Percentiles rank a stretch among this genome's conserved stretches.
Evolutionary conservation across 2,329 filamentous ascomycete species (phyloP).

Genomic region (Xylaria sp.): DNA sequence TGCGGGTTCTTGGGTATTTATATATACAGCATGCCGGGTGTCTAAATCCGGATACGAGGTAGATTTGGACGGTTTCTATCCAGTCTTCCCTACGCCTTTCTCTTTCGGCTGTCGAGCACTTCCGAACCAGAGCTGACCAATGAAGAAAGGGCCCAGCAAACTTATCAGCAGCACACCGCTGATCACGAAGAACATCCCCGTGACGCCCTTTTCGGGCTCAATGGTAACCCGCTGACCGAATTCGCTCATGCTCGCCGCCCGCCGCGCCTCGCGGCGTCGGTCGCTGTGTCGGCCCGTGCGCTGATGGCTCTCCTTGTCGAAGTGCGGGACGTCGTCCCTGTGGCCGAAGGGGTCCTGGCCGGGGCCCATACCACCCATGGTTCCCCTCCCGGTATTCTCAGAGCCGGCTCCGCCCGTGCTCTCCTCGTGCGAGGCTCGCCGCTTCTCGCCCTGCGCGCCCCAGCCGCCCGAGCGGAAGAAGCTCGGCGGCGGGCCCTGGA

Average conservation of each 20-base stretch:
- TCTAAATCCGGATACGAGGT: not conserved
- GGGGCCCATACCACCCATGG: slow-evolving; percentile 65
- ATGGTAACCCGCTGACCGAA: slow-evolving; percentile 44
- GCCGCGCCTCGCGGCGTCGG: slow-evolving; percentile 55
- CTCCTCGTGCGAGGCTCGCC: slow-evolving; percentile 63
- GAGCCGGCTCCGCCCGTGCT: slow-evolving; percentile 44
- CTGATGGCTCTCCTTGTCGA: slow-evolving; percentile 78
- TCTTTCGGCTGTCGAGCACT: slow-evolving; percentile 39
- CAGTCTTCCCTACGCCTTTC: slow-evolving; percentile 23
- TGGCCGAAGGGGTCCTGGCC: slow-evolving; percentile 62
- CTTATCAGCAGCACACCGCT: slow-evolving; percentile 59
- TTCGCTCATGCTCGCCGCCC: slow-evolving; percentile 49
- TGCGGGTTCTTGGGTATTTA: not conserved
- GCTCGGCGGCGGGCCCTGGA: slow-evolving; percentile 86
- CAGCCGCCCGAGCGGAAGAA: slow-evolving; percentile 89
- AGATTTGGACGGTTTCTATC: not conserved
- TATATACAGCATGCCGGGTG: not conserved
- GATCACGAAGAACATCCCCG: slow-evolving; percentile 63
- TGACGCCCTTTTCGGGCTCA: slow-evolving; percentile 55
- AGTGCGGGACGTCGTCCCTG: slow-evolving; percentile 72
- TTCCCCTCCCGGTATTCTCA: slow-evolving; percentile 31
- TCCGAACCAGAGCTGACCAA: slow-evolving; percentile 52
- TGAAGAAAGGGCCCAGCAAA: slow-evolving; percentile 57
- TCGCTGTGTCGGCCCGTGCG: slow-evolving; percentile 77
- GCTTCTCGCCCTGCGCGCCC: slow-evolving; percentile 71